A percentile compares a stretch with the other conserved stretches of the same genome.
These are phyloP conservation scores for Solanum appendiculatum DNA, from an alignment of 257 asterid genomes.

Conservation along the genomic window DNA sequence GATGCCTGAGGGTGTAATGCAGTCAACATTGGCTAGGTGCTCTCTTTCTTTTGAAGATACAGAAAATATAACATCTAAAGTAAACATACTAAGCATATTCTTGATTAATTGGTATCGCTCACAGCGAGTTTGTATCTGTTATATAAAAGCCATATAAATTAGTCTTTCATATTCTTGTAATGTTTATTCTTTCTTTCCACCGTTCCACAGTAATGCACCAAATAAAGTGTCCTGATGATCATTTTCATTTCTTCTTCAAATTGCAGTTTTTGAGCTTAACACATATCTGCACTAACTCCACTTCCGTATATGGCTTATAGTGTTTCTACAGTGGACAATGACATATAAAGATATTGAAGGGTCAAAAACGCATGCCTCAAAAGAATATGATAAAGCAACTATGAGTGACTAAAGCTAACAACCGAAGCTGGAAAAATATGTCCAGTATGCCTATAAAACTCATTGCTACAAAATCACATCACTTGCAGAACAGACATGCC, in stretches of 20 bases:
- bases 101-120: not conserved
- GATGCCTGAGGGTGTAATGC: too few relatives aligned
- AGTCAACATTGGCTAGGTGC: not conserved
- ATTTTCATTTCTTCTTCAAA: not conserved
- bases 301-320: not conserved
- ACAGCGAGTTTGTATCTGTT: not conserved
- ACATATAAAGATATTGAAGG: slow-evolving; percentile 13
- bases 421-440: slow-evolving; percentile 11
- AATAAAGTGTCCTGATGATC: not conserved
- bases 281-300: not conserved
- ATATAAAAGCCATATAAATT: not conserved
- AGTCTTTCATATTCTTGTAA: not conserved
- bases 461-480: slow-evolving; percentile 42
- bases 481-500: slow-evolving; percentile 29
- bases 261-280: not conserved
- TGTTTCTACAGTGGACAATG: slow-evolving; percentile 21
- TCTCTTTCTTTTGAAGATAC: not conserved
- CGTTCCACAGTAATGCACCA: not conserved
- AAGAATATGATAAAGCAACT: slow-evolving; percentile 21
- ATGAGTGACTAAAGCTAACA: slow-evolving; percentile 15
- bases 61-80: not conserved
- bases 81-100: not conserved
- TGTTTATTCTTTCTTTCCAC: not conserved
- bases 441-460: slow-evolving; percentile 32
- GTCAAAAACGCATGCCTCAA: slow-evolving; percentile 7